A percentile compares a stretch with the other conserved stretches of the same genome.
Conservation (phyloP, 2,329 filamentous ascomycete species). For the Diaporthe eres region DNA sequence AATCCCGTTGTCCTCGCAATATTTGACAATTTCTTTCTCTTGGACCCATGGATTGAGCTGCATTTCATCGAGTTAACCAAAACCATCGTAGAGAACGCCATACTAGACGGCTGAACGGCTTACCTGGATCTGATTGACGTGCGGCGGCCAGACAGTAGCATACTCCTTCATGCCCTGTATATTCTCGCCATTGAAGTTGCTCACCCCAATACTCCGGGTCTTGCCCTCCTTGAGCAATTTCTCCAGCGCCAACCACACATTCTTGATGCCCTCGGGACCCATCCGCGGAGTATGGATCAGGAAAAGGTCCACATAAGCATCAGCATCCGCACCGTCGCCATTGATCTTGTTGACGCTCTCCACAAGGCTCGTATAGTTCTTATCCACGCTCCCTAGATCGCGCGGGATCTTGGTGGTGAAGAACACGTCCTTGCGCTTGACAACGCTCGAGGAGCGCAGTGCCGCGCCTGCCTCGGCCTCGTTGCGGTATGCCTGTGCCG, state of each 20-base stretch:
- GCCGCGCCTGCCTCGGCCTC: constrained; percentile 35
- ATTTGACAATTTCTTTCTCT: constrained; percentile 71
- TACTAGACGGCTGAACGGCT: background rate
- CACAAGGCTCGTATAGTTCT: constrained; percentile 25
- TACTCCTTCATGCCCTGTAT: constrained; percentile 39
- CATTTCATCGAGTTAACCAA: background rate
- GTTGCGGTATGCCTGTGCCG: constrained; percentile 33
- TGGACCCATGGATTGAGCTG: constrained; percentile 76
- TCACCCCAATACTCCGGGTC: constrained; percentile 34
- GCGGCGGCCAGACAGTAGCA: constrained; percentile 36
- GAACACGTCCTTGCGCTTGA: constrained; percentile 35
- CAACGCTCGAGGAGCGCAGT: constrained; percentile 15
- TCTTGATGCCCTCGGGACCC: constrained; percentile 35
- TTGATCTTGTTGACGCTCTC: constrained; percentile 37
- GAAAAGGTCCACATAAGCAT: constrained; percentile 36
- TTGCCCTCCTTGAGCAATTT: constrained; percentile 35
- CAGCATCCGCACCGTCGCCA: background rate
- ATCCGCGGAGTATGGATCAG: constrained; percentile 29
- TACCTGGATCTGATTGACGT: constrained; percentile 38
- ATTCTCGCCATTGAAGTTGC: constrained; percentile 20
- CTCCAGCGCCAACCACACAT: constrained; percentile 34
- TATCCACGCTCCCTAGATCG: constrained; percentile 20
- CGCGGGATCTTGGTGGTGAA: constrained; percentile 38
- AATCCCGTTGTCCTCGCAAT: constrained; percentile 66
- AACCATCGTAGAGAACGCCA: too few species aligned